Percentiles rank a stretch among this genome's conserved stretches.
These are phyloP conservation scores for Boeremia lycopersici DNA, from an alignment of 2,329 filamentous ascomycete genomes.

Conservation along the genomic window DNA sequence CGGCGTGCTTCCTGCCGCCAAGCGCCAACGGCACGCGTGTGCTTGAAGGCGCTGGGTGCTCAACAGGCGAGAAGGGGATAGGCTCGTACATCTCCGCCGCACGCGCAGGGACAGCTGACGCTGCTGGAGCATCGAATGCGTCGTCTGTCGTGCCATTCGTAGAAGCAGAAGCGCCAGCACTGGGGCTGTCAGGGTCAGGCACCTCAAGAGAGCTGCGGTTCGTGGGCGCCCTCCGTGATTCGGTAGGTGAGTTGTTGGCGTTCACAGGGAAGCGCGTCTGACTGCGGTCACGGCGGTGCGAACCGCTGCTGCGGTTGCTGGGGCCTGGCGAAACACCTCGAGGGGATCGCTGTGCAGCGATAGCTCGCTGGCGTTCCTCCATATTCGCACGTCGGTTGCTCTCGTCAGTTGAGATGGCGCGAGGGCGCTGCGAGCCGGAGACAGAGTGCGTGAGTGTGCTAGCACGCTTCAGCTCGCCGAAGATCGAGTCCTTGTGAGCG, in stretches of 20 bases:
- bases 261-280: slow-evolving; percentile 80
- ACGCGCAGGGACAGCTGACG: slow-evolving; percentile 5
- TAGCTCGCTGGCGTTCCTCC: slow-evolving; percentile 87
- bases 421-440: slow-evolving; percentile 67
- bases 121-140: slow-evolving; percentile 14
- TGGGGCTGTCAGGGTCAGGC: slow-evolving; percentile 62
- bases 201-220: slow-evolving; percentile 78
- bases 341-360: slow-evolving; percentile 66
- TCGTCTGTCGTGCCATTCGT: slow-evolving; percentile 47
- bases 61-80: slow-evolving; percentile 19
- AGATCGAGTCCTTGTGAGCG: slow-evolving; percentile 91
- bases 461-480: slow-evolving; percentile 92
- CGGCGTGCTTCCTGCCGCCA: slow-evolving; percentile 40
- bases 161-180: slow-evolving; percentile 38
- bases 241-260: slow-evolving; percentile 60
- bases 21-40: slow-evolving; percentile 40
- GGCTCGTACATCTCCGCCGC: slow-evolving; percentile 15
- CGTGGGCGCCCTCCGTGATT: slow-evolving; percentile 61
- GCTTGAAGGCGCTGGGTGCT: slow-evolving; percentile 42
- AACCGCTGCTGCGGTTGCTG: slow-evolving; percentile 51
- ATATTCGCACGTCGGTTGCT: slow-evolving; percentile 92
- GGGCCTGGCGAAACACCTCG: slow-evolving; percentile 77
- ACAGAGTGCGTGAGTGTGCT: slow-evolving; percentile 69
- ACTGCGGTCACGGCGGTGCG: slow-evolving; percentile 75
- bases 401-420: slow-evolving; percentile 93